Percentiles rank a stretch among this genome's conserved stretches.
Conservation (phyloP, 108 stramenopile species). For the Cyclotella atomus region DNA sequence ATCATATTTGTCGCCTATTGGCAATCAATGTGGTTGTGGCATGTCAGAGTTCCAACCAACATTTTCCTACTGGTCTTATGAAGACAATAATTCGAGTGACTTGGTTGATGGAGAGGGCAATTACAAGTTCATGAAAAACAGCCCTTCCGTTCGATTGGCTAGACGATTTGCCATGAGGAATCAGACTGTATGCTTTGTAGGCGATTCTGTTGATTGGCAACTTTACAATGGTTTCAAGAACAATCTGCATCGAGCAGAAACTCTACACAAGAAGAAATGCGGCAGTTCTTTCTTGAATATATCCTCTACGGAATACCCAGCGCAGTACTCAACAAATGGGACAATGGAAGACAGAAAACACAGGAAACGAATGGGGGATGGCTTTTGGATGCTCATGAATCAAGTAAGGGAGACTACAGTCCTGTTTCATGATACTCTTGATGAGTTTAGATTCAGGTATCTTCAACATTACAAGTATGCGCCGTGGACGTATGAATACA, state of each 20-base stretch:
- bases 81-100: background rate
- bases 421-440: background rate
- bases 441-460: background rate
- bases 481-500: slow-evolving; percentile 10
- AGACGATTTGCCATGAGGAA: background rate
- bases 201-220: background rate
- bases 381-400: background rate
- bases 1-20: background rate
- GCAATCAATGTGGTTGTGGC: slow-evolving; percentile 10
- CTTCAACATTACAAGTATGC: slow-evolving; percentile 1
- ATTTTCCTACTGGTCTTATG: background rate
- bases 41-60: background rate
- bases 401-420: background rate
- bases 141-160: background rate
- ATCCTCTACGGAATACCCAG: background rate
- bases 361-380: background rate
- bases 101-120: too few species aligned
- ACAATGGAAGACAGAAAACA: background rate
- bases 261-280: background rate
- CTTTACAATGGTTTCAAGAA: background rate
- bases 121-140: background rate
- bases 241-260: slow-evolving; percentile 6
- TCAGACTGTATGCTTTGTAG: background rate
- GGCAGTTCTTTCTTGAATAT: background rate
- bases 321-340: background rate